These are phyloP conservation scores for Letharia lupina DNA, from an alignment of 495 filamentous ascomycete species.

Conservation along the genomic window DNA sequence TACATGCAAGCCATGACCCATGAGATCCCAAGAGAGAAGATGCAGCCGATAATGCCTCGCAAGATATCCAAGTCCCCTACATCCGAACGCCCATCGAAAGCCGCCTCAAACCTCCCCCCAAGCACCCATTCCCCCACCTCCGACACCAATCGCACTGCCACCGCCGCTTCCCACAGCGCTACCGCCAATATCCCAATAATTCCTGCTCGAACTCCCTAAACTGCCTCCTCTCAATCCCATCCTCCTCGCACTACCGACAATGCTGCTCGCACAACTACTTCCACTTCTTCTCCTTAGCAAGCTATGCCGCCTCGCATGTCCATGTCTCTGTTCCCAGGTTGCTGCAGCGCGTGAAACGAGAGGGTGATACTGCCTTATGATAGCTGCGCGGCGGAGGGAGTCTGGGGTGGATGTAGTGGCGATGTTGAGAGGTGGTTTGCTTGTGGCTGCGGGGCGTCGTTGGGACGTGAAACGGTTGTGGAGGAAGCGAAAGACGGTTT, in stretches of 20 bases:
- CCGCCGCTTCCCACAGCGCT: conserved; percentile 49
- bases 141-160: conserved; percentile 46
- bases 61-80: not conserved
- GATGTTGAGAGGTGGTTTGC: conserved; percentile 28
- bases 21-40: not conserved
- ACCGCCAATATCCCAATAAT: conserved; percentile 84
- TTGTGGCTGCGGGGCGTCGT: conserved; percentile 31
- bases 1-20: not conserved
- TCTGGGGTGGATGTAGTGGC: conserved; percentile 50
- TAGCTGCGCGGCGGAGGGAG: conserved; percentile 64
- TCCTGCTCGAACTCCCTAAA: conserved; percentile 48
- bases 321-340: conserved; percentile 41
- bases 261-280: conserved; percentile 49
- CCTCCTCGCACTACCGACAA: conserved; percentile 71
- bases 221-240: conserved; percentile 44
- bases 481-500: conserved; percentile 82
- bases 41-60: not conserved
- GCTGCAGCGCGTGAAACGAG: conserved; percentile 52
- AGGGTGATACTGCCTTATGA: conserved; percentile 80
- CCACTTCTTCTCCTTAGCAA: conserved; percentile 34
- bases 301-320: conserved; percentile 44
- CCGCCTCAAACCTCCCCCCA: conserved; percentile 59
- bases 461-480: conserved; percentile 59
- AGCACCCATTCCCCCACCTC: conserved; percentile 54
- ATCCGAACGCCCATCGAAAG: not conserved